Evolutionary conservation across 108 stramenopile genomes (phyloP).

Genomic region (Pseudonitzschia delicatissima): DNA sequence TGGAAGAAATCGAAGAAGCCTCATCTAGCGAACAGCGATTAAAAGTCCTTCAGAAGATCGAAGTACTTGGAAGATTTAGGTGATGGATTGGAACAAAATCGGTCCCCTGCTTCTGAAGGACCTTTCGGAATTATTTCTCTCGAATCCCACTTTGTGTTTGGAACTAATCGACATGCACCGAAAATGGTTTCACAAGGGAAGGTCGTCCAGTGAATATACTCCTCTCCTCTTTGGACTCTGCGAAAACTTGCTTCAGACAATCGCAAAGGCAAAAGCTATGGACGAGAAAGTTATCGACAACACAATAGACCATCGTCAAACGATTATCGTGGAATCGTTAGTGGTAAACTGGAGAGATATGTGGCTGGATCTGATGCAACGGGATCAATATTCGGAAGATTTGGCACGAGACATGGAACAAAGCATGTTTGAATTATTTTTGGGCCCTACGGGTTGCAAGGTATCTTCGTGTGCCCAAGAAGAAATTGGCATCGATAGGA

Average conservation of each 20-base stretch:
- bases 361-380: slow-evolving; percentile 28
- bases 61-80: slow-evolving; percentile 27
- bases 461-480: neutral
- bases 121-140: neutral
- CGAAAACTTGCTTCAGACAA: slow-evolving; percentile 8
- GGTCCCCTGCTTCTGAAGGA: slow-evolving; percentile 3
- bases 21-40: slow-evolving; percentile 7
- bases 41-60: slow-evolving; percentile 4
- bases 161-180: slow-evolving; percentile 10
- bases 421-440: neutral
- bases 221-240: slow-evolving; percentile 20
- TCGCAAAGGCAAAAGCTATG: neutral
- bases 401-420: slow-evolving; percentile 2
- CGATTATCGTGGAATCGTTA: neutral
- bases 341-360: slow-evolving; percentile 28
- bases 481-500: slow-evolving; percentile 22
- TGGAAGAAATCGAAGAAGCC: slow-evolving; percentile 24
- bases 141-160: neutral
- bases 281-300: neutral
- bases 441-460: neutral
- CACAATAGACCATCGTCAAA: neutral
- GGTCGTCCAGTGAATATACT: slow-evolving; percentile 16
- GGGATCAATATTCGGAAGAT: slow-evolving; percentile 13
- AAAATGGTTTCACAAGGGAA: slow-evolving; percentile 27
- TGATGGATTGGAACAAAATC: slow-evolving; percentile 24